phyloP scores from a whole-genome alignment of 202 grass and related monocot species.

The Setaria italica region DNA sequence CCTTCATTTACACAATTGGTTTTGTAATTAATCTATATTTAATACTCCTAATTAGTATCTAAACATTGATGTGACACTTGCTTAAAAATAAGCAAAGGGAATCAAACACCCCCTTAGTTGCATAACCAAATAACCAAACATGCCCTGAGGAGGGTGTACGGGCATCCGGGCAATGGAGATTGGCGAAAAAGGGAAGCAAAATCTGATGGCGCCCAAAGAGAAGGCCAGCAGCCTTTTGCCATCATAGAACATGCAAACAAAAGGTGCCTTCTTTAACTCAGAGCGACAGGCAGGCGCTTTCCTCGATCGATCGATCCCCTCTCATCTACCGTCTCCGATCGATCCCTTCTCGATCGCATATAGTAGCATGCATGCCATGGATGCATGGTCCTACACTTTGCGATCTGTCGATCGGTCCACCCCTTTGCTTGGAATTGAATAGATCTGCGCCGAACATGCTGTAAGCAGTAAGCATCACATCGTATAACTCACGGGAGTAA shows the following conservation, averaged over 20 bases:
- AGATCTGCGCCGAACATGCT: neutral
- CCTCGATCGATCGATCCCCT: neutral
- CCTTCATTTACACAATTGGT: too few species aligned
- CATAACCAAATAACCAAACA: too few species aligned
- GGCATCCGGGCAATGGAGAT: neutral
- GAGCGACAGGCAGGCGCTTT: constrained; percentile 51
- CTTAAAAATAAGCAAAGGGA: too few species aligned
- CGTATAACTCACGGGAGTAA: neutral
- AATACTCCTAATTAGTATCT: too few species aligned
- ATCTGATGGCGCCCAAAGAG: constrained; percentile 42
- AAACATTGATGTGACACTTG: too few species aligned
- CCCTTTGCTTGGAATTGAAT: neutral
- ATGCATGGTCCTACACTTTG: constrained; percentile 17
- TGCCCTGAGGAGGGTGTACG: neutral
- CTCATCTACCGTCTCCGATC: neutral
- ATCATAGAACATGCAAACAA: constrained; percentile 57
- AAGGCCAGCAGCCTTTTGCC: constrained; percentile 53
- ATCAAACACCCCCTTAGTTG: too few species aligned
- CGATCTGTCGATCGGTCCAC: neutral
- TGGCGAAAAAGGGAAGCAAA: constrained; percentile 17
- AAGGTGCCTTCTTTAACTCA: constrained; percentile 42
- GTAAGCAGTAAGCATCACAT: constrained; percentile 4
- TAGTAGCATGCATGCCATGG: neutral
- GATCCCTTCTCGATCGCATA: neutral
- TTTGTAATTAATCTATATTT: too few species aligned